Evolutionary conservation across 164 flowering plant genomes (phyloP).

Genomic region (Vitis rupestris): DNA sequence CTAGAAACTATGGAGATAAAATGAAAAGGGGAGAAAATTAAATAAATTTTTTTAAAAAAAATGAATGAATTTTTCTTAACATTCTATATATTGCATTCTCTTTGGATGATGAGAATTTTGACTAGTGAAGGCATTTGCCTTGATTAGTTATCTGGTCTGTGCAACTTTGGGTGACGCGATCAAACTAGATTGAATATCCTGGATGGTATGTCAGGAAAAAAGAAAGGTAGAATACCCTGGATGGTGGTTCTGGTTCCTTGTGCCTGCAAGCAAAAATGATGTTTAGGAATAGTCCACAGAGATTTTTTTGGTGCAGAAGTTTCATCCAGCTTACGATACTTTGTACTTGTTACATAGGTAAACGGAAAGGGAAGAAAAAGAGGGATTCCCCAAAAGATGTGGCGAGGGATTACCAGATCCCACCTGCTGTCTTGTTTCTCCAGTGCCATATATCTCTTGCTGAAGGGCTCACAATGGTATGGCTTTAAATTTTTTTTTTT

Average conservation of each 20-base stretch:
- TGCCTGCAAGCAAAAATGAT: background rate
- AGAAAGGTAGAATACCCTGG: too few species aligned
- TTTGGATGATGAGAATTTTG: background rate
- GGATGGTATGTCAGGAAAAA: too few species aligned
- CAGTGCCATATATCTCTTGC: conserved; percentile 82
- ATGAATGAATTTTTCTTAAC: background rate
- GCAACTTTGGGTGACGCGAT: background rate
- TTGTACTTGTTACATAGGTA: conserved; percentile 41
- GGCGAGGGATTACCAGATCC: conserved; percentile 46
- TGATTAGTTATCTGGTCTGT: background rate
- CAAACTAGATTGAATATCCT: background rate
- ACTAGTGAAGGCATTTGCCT: background rate
- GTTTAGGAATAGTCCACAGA: background rate
- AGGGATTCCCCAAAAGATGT: conserved; percentile 57
- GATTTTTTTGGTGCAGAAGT: background rate
- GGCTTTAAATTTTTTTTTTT: background rate
- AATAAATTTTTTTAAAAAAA: too few species aligned
- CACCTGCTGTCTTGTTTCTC: conserved; percentile 62
- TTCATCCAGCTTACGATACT: conserved; percentile 5
- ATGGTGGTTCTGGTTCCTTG: too few species aligned
- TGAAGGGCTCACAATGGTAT: conserved; percentile 91
- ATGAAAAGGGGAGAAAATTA: too few species aligned
- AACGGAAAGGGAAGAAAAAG: conserved; percentile 81
- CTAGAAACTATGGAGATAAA: background rate
- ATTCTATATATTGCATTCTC: background rate